Evolutionary conservation across 257 asterid species (phyloP), one percentile per base, ranked within the genome.

Genomic region (Nicotiana knightiana): DNA sequence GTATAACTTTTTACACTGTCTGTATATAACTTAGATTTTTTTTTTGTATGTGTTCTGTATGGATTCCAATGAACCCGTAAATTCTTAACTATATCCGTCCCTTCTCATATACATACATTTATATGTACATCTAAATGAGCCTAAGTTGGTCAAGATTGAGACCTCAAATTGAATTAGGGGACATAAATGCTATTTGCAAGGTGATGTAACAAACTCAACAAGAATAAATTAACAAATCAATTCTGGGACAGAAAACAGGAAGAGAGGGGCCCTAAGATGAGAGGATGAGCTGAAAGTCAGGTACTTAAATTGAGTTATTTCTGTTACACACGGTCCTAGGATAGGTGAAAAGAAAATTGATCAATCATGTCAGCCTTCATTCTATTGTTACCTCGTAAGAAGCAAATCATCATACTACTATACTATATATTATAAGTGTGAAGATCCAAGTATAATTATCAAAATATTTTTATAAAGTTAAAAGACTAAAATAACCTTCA

Each of bases 131-230:
- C 48, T 7, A 39, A 39, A 51, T 12, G 57, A 64, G 9, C 28
- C 16, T 26, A 76, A 39, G 17, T 43, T 24, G 1, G 7, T 62
- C 82, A 24, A 53, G 58, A 55, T 51, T 55, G 63, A 61, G 82
- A n/a, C 81, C 32, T 61, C 59, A 28, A 13, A 4, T 4, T 53
- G 58, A 77, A 54, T 51, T 21, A 17, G 28, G 55, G 62, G 76
- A 61, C 65, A 37, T 73, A 84, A 73, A 84, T 84, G 79, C 77
- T 51, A 7, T 73, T n/a, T 53, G 32, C 21, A 17, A 48, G 61
- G 71, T 70, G 77, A 78, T 80, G 79, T 80, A 81, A 73, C 58
- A 15, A 53, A 53, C 58, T 53, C 58, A 80, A 46, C 10, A 0
- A 53, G 67, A 39, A 39, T 80, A 16, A 81, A 32, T 73, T 71